Evolutionary conservation across 768 basidiomycete species (phyloP).

Genomic region (Flagelloscypha sp.): DNA sequence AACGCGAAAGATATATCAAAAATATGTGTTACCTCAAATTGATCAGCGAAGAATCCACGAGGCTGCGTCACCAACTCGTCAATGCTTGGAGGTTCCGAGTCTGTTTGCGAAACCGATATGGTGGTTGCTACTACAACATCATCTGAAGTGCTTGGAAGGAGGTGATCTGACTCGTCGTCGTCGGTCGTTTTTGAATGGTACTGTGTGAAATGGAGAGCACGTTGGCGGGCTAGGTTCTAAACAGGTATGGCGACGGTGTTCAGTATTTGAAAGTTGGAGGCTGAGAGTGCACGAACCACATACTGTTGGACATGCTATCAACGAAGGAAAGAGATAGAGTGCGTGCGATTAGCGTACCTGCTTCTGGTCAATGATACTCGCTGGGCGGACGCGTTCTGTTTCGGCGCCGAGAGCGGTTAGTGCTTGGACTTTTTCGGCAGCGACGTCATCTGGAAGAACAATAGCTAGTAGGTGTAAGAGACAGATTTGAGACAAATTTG

Average conservation of each 20-base stretch:
- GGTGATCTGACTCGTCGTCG: slow-evolving; percentile 16
- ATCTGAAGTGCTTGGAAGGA: slow-evolving; percentile 35
- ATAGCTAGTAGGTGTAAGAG: slow-evolving; percentile 45
- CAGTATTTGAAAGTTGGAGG: neutral
- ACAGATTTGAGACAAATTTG: slow-evolving; percentile 4
- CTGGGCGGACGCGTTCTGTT: slow-evolving; percentile 87
- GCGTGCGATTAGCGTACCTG: slow-evolving; percentile 46
- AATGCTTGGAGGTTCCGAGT: no score
- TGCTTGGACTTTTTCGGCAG: slow-evolving; percentile 84
- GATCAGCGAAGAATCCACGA: slow-evolving; percentile 90
- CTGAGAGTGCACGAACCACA: slow-evolving; percentile 31
- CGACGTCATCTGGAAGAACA: slow-evolving; percentile 85
- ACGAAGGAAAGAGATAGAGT: neutral
- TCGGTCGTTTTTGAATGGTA: slow-evolving; percentile 54
- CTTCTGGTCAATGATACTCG: slow-evolving; percentile 94
- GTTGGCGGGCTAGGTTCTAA: slow-evolving; percentile 81
- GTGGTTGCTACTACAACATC: slow-evolving; percentile 48
- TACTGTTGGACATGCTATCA: slow-evolving; percentile 33
- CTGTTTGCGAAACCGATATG: slow-evolving; percentile 21
- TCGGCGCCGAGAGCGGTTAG: slow-evolving; percentile 77
- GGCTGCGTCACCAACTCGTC: slow-evolving; percentile 45
- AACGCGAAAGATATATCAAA: no score
- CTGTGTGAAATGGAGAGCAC: no score
- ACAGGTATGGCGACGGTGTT: neutral
- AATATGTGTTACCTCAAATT: slow-evolving; percentile 64